Evolutionary conservation across 495 filamentous ascomycete species (phyloP).

Genomic region (Corynascus novoguineensis): DNA sequence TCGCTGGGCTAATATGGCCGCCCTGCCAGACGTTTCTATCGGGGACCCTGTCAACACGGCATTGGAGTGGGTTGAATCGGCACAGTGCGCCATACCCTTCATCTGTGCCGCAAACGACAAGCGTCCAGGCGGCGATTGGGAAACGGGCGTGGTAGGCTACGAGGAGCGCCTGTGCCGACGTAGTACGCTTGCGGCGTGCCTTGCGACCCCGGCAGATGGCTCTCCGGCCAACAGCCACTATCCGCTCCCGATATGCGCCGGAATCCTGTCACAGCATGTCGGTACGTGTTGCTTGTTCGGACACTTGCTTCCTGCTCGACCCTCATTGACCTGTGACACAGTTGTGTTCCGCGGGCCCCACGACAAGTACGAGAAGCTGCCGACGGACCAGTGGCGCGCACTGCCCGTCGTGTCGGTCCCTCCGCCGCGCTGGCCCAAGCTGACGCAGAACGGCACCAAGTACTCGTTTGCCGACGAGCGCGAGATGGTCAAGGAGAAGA

Average conservation of each 20-base stretch:
- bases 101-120: constrained; percentile 73
- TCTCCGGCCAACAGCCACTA: constrained; percentile 50
- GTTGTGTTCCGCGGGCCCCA: constrained; percentile 47
- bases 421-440: constrained; percentile 63
- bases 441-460: constrained; percentile 56
- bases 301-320: neutral
- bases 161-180: constrained; percentile 65
- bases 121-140: constrained; percentile 70
- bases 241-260: constrained; percentile 59
- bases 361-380: constrained; percentile 42
- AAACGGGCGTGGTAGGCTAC: constrained; percentile 63
- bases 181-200: constrained; percentile 61
- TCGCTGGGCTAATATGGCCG: constrained; percentile 11
- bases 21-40: constrained; percentile 50
- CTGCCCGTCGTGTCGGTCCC: constrained; percentile 67
- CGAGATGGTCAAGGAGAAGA: constrained; percentile 65
- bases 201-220: constrained; percentile 49
- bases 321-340: constrained; percentile 9
- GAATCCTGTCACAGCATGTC: constrained; percentile 60
- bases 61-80: constrained; percentile 49
- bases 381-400: constrained; percentile 41
- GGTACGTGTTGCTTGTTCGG: constrained; percentile 38
- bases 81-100: constrained; percentile 50
- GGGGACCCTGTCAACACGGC: constrained; percentile 68
- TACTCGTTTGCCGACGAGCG: constrained; percentile 65